These are phyloP conservation scores for Penicillium tannophilum DNA, from an alignment of 495 filamentous ascomycete species.

Conservation along the genomic window DNA sequence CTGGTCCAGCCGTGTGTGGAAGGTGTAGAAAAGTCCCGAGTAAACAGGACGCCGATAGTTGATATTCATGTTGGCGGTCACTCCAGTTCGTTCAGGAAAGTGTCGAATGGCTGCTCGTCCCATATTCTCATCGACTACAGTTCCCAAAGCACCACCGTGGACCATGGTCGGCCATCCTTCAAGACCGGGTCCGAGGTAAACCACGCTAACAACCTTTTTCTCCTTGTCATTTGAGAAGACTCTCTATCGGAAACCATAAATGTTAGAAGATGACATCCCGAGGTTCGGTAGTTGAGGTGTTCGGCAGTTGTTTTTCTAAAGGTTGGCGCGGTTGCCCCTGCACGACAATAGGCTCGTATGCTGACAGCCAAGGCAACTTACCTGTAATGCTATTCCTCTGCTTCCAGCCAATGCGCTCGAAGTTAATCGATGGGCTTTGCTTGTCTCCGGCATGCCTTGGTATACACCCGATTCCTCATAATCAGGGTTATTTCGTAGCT, in stretches of 20 bases:
- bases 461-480: slow-evolving; percentile 61
- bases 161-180: slow-evolving; percentile 76
- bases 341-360: slow-evolving; percentile 1
- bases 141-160: slow-evolving; percentile 75
- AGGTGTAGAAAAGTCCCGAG: slow-evolving; percentile 63
- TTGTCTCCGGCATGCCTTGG: slow-evolving; percentile 43
- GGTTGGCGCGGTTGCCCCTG: not conserved
- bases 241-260: slow-evolving; percentile 29
- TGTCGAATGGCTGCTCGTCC: slow-evolving; percentile 43
- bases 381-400: slow-evolving; percentile 46
- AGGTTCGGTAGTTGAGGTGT: slow-evolving; percentile 22
- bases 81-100: slow-evolving; percentile 47
- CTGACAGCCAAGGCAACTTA: slow-evolving; percentile 22
- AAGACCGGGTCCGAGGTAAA: slow-evolving; percentile 64
- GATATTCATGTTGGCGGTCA: slow-evolving; percentile 67
- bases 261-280: slow-evolving; percentile 27
- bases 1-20: slow-evolving; percentile 53
- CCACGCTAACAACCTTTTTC: slow-evolving; percentile 51
- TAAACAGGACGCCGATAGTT: slow-evolving; percentile 61
- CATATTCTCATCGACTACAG: slow-evolving; percentile 66
- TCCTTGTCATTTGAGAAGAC: slow-evolving; percentile 56
- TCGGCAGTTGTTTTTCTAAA: slow-evolving; percentile 11
- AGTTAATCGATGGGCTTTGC: slow-evolving; percentile 38
- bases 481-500: slow-evolving; percentile 53
- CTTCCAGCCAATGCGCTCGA: slow-evolving; percentile 45